These are phyloP conservation scores for Bodo saltans DNA, from an alignment of 78 protist genomes.

Conservation along the genomic window DNA sequence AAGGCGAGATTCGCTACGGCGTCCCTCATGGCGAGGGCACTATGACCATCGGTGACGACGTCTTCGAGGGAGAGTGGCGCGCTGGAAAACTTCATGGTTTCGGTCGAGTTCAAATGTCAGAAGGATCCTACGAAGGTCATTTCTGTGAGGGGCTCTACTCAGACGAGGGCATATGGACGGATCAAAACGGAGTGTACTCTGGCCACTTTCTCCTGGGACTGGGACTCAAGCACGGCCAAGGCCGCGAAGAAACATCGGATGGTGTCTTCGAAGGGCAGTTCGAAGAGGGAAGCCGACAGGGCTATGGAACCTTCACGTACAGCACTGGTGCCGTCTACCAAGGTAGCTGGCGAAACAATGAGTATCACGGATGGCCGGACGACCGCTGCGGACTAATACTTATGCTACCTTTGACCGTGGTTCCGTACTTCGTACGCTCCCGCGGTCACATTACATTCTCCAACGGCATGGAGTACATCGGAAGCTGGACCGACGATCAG, in stretches of 20 bases:
- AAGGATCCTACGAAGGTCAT: not conserved
- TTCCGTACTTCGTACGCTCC: not conserved
- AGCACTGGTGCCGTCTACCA: not conserved
- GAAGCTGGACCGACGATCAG: conserved; percentile 46
- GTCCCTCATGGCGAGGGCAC: conserved; percentile 15
- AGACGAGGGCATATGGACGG: not conserved
- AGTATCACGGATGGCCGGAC: not conserved
- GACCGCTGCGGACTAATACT: not conserved
- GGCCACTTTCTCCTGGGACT: not conserved
- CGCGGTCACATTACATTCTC: not conserved
- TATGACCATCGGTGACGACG: not conserved
- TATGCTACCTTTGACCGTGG: not conserved
- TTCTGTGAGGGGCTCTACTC: not conserved
- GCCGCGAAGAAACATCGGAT: not conserved
- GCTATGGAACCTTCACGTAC: conserved; percentile 24
- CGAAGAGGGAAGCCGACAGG: not conserved
- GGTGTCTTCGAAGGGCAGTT: conserved; percentile 42
- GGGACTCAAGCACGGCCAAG: conserved; percentile 8
- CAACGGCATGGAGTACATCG: conserved; percentile 29
- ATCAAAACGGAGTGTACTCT: not conserved
- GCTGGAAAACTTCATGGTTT: conserved; percentile 34
- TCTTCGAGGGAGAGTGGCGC: conserved; percentile 44
- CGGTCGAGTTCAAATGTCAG: not conserved
- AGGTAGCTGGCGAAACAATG: not conserved
- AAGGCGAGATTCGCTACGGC: conserved; percentile 15